Evolutionary conservation across 2,329 filamentous ascomycete genomes (phyloP), one percentile per base, ranked within the genome.

Genomic region (Trichothecium sympodiale): DNA sequence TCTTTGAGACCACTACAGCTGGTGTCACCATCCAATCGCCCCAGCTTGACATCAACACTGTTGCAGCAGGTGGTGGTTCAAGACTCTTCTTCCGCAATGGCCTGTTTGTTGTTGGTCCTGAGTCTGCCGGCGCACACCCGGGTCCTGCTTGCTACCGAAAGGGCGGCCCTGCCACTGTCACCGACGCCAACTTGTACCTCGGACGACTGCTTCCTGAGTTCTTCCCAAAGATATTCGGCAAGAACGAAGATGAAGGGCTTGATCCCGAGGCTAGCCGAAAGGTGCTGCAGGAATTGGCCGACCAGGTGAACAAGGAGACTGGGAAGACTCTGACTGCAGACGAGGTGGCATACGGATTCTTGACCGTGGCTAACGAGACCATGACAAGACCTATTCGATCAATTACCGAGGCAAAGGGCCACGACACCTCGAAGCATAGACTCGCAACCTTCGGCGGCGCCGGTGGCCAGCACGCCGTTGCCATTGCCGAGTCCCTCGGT

Each of bases 161-260:
- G 56, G 84, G 81, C 0, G 88, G 88, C 0, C 87, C 88, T 4
- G 69, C 88, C 4, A 91, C 88, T 0, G 87, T 95, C n/a, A 95
- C 88, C 0, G 88, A 95, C 52, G 88, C 88, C 2, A 94, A 94
- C 46, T 57, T 94, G 5, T 85, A 85, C 47, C 74, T 94, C 0
- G 87, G 88, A 0, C 73, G 88, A 28, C 64, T 96, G 4, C 60
- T 94, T 2, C 88, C 88, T 0, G 84, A 93, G 42, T 94, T 91
- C 65, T 95, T 95, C 51, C 88, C 88, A 1, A 89, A 88, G 54
- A 95, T 96, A 40, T 95, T 96, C 48, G 89, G 89, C 31, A 81
- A 85, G 54, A 81, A 88, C 31, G 88, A 95, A 53, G 70, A 94
- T 38, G 74, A 91, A 54, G 79, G 79, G 0, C 60, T 95, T 2